phyloP scores from a whole-genome alignment of 176 grass and related monocot genomes.

The Aechmea fasciata region DNA sequence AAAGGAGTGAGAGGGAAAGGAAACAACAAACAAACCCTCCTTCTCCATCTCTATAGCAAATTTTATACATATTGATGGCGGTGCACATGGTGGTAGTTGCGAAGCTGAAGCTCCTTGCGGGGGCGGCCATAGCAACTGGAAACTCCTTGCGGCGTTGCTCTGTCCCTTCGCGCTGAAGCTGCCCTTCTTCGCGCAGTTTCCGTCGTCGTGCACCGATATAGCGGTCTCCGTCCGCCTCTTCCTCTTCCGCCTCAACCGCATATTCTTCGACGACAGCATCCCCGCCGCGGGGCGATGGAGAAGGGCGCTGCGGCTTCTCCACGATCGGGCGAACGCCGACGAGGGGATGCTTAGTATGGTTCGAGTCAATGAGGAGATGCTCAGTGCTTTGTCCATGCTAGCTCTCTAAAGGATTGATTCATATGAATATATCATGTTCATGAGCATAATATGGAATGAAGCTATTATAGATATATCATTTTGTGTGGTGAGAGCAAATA shows the following conservation, averaged over 20 bases:
- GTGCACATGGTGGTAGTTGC: conserved; percentile 5
- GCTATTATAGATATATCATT: not conserved
- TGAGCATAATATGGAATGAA: not conserved
- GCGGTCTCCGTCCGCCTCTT: conserved; percentile 15
- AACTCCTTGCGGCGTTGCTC: conserved; percentile 3
- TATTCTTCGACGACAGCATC: not conserved
- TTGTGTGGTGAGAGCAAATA: not conserved
- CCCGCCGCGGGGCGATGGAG: conserved; percentile 4
- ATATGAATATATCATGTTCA: not conserved
- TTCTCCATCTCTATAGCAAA: conserved; percentile 3
- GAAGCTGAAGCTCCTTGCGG: conserved; percentile 12
- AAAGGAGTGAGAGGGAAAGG: too few relatives aligned
- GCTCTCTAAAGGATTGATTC: not conserved
- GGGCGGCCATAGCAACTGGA: conserved; percentile 16
- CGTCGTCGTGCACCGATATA: conserved; percentile 2
- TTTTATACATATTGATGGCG: not conserved
- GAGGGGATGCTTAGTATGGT: not conserved
- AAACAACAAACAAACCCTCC: not conserved
- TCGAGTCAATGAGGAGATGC: not conserved
- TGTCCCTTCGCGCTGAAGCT: conserved; percentile 19
- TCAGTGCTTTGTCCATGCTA: conserved; percentile 13
- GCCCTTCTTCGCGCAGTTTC: conserved; percentile 4
- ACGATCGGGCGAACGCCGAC: not conserved
- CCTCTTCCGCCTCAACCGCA: conserved; percentile 9
- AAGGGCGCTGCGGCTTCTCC: conserved; percentile 11